These are phyloP conservation scores for Beauveria bassiana DNA, from an alignment of 2,329 filamentous ascomycete species.

Conservation along the genomic window DNA sequence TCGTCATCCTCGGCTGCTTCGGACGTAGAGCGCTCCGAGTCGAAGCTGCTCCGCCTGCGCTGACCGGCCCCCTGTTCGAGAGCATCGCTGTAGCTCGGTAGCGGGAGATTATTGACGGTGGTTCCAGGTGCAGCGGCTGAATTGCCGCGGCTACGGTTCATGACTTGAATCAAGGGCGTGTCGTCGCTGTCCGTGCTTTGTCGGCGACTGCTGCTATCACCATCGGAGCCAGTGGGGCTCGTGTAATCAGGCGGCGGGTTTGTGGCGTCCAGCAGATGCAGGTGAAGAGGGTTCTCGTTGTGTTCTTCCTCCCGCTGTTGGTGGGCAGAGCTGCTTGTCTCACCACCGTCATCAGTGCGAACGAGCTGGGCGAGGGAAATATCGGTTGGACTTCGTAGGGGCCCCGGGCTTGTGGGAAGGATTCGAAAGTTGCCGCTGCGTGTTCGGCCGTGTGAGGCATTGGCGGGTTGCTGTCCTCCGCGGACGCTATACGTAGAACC, in stretches of 20 bases:
- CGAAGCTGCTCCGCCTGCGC: conserved; percentile 2
- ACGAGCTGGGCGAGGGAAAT: conserved; percentile 87
- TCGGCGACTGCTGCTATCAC: conserved; percentile 35
- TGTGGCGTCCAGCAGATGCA: conserved; percentile 45
- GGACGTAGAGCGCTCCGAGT: not conserved
- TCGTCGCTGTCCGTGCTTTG: conserved; percentile 53
- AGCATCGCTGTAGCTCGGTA: conserved; percentile 77
- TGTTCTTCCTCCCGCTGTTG: conserved; percentile 15
- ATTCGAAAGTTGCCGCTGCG: conserved; percentile 73
- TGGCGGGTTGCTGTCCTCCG: conserved; percentile 32
- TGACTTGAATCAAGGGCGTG: conserved; percentile 42
- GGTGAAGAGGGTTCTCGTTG: conserved; percentile 30
- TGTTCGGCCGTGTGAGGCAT: conserved; percentile 63
- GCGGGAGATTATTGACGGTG: conserved; percentile 48
- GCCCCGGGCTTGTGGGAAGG: conserved; percentile 77
- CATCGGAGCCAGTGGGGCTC: conserved; percentile 54
- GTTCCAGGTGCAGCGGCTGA: conserved; percentile 31
- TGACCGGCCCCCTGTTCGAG: conserved; percentile 41
- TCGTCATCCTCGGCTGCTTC: not conserved
- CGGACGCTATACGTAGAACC: conserved; percentile 31
- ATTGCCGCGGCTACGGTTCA: conserved; percentile 42
- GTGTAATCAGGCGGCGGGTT: conserved; percentile 66
- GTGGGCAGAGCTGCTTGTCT: conserved; percentile 47
- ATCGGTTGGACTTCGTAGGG: conserved; percentile 84
- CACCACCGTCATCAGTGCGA: conserved; percentile 63